Percentiles rank a stretch among this genome's conserved stretches.
phyloP scores from a whole-genome alignment of 1,284 basidiomycete species.

The Leccinum subrobustum region DNA sequence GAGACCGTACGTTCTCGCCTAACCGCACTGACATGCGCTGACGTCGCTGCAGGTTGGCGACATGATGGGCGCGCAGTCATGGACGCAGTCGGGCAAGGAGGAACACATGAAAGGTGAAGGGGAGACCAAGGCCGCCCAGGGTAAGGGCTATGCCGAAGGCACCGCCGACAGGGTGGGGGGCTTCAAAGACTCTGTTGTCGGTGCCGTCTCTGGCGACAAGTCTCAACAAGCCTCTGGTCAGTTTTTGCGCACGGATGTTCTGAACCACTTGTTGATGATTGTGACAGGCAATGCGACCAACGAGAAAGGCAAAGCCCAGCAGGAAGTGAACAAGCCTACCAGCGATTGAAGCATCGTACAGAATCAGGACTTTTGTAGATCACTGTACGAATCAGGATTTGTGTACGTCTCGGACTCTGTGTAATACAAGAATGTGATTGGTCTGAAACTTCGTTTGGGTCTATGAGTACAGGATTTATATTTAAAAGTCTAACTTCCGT shows the following conservation, averaged over 20 bases:
- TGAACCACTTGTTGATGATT: not conserved
- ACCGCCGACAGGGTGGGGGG: conserved; percentile 56
- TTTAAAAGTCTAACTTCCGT: not conserved
- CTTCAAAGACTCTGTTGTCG: conserved; percentile 67
- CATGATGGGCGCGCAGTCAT: conserved; percentile 44
- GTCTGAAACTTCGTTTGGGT: not conserved
- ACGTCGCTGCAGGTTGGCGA: conserved; percentile 43
- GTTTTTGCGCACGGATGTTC: conserved; percentile 10
- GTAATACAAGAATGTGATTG: not conserved
- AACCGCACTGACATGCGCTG: not conserved
- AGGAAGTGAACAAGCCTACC: conserved; percentile 47
- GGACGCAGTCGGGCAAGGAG: conserved; percentile 58
- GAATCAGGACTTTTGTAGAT: not conserved
- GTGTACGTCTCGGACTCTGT: conserved; percentile 1
- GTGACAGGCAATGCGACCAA: conserved; percentile 50
- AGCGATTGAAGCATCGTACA: not conserved
- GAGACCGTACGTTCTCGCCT: conserved; percentile 42
- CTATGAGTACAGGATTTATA: not conserved
- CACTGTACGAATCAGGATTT: not conserved
- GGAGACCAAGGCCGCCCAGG: conserved; percentile 55
- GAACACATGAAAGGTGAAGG: conserved; percentile 67
- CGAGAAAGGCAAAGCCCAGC: conserved; percentile 59
- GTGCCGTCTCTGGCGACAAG: conserved; percentile 65
- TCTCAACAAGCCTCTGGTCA: conserved; percentile 55
- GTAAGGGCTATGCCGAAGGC: conserved; percentile 58